Percentiles rank a stretch among this genome's conserved stretches.
Evolutionary conservation across 352 stramenopile species (phyloP).

Genomic region (Phytophthora niederhauseri): DNA sequence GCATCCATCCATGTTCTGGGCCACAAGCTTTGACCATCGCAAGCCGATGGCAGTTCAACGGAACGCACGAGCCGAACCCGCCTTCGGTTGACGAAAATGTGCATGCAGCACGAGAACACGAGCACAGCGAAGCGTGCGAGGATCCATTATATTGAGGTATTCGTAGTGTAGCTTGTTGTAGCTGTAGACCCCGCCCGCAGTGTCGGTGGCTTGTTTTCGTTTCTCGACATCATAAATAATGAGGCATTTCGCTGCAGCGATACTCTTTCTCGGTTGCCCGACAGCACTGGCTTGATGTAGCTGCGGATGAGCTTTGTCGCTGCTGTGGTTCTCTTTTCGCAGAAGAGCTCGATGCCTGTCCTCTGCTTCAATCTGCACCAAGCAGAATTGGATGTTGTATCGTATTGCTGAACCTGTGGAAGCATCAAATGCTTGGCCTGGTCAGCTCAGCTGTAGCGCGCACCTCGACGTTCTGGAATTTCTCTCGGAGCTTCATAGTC

Average conservation of each 20-base stretch:
- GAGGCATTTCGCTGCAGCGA: constrained; percentile 20
- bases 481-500: constrained; percentile 31
- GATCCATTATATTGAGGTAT: constrained; percentile 25
- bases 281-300: background rate
- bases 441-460: constrained; percentile 40
- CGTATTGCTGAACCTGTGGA: background rate
- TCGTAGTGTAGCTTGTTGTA: background rate
- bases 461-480: constrained; percentile 24
- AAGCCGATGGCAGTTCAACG: constrained; percentile 8
- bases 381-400: constrained; percentile 2
- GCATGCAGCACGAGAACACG: background rate
- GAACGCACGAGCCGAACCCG: background rate
- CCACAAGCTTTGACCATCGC: background rate
- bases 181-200: constrained; percentile 10
- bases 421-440: background rate
- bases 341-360: constrained; percentile 4
- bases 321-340: constrained; percentile 5
- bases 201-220: constrained; percentile 23
- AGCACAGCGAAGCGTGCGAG: background rate
- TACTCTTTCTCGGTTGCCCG: background rate
- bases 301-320: background rate
- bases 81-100: constrained; percentile 2
- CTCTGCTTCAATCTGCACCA: constrained; percentile 15
- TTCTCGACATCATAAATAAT: constrained; percentile 43
- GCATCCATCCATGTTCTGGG: background rate